phyloP scores from a whole-genome alignment of 1,284 basidiomycete genomes.

The Puccinia hordei region DNA sequence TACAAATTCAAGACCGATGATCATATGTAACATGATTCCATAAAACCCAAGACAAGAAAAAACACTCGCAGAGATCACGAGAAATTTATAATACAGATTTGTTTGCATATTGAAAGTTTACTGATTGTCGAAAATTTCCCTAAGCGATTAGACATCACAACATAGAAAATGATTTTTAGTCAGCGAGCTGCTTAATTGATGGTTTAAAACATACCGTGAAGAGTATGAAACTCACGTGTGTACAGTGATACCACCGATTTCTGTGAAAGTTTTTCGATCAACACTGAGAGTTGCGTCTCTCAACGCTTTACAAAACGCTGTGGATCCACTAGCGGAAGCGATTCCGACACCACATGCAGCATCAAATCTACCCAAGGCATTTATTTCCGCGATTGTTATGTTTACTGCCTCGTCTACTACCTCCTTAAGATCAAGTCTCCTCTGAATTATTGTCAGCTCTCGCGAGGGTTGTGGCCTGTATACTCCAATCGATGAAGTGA shows the following conservation, averaged over 20 bases:
- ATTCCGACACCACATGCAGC: slow-evolving; percentile 20
- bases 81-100: not conserved
- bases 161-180: not conserved
- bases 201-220: not conserved
- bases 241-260: slow-evolving; percentile 30
- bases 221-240: slow-evolving; percentile 25
- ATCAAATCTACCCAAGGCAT: slow-evolving; percentile 26
- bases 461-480: slow-evolving; percentile 26
- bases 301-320: slow-evolving; percentile 22
- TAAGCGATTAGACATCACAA: not conserved
- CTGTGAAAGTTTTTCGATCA: slow-evolving; percentile 21
- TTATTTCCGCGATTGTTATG: slow-evolving; percentile 20
- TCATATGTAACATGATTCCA: too few relatives aligned
- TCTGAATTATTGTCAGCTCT: slow-evolving; percentile 23
- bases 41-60: not conserved
- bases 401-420: slow-evolving; percentile 23
- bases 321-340: slow-evolving; percentile 10
- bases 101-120: not conserved
- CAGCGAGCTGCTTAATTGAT: not conserved
- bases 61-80: not conserved
- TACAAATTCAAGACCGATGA: too few relatives aligned
- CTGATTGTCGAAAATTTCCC: slow-evolving; percentile 28
- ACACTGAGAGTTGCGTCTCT: slow-evolving; percentile 17
- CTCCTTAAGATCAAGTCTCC: not conserved
- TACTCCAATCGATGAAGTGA: slow-evolving; percentile 33